Evolutionary conservation across 768 basidiomycete species (phyloP).

Genomic region (Gautieria morchelliformis): DNA sequence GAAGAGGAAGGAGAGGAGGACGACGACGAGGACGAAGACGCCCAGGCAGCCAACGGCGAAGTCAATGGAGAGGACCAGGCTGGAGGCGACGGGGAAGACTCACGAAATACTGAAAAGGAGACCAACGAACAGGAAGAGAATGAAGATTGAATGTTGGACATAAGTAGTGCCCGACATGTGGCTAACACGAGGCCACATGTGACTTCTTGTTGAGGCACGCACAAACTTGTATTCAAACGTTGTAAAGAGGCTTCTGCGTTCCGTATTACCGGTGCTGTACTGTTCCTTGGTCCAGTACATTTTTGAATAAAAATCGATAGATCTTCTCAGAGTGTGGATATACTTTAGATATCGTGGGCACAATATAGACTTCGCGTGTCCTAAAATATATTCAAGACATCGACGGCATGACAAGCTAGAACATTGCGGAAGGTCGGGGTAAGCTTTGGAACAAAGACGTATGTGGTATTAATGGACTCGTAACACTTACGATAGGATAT

Average conservation of each 20-base stretch:
- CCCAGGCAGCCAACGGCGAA: conserved; percentile 14
- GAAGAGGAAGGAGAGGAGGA: conserved; percentile 37
- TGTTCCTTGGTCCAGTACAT: not conserved
- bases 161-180: not conserved
- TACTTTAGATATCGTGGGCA: too few species aligned
- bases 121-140: conserved; percentile 26
- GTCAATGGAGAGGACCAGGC: conserved; percentile 2
- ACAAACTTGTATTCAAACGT: not conserved
- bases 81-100: conserved; percentile 13
- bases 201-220: not conserved
- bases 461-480: too few species aligned
- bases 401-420: too few species aligned
- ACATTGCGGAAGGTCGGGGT: too few species aligned
- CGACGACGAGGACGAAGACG: conserved; percentile 35
- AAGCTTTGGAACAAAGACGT: too few species aligned
- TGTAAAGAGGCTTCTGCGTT: not conserved
- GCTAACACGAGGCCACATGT: not conserved
- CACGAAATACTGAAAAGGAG: conserved; percentile 2
- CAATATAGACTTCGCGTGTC: too few species aligned
- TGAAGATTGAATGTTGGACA: conserved; percentile 16
- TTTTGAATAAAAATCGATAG: too few species aligned
- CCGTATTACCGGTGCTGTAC: too few species aligned
- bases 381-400: too few species aligned
- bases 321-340: too few species aligned
- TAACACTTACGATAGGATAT: too few species aligned